Conservation (phyloP, 257 asterid genomes). For the Nicotiana noctiflora region DNA sequence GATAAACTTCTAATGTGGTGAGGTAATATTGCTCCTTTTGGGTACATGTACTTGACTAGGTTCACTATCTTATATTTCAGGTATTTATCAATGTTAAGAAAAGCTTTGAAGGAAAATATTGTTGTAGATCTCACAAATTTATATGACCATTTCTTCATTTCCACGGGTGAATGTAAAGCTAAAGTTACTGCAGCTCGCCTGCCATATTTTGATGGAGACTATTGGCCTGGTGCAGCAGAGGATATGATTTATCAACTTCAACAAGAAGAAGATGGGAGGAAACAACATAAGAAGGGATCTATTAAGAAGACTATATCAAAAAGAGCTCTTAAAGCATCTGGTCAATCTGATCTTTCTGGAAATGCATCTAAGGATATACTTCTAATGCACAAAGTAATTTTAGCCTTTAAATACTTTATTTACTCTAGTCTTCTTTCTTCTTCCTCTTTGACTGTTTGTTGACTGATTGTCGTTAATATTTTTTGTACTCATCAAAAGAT, state of each 20-base stretch:
- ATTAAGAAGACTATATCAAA: constrained; percentile 73
- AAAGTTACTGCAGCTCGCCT: constrained; percentile 91
- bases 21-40: background rate
- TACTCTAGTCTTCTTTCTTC: constrained; percentile 82
- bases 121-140: constrained; percentile 88
- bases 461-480: constrained; percentile 1
- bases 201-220: constrained; percentile 98
- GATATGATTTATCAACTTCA: constrained; percentile 81
- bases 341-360: constrained; percentile 94
- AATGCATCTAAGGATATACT: constrained; percentile 87
- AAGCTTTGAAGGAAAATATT: constrained; percentile 73
- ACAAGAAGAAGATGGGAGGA: constrained; percentile 93
- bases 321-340: constrained; percentile 92
- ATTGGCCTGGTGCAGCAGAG: constrained; percentile 99
- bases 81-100: constrained; percentile 87
- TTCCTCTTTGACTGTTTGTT: constrained; percentile 54
- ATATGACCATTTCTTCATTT: constrained; percentile 75
- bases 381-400: constrained; percentile 81
- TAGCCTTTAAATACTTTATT: background rate
- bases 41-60: constrained; percentile 8
- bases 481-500: background rate
- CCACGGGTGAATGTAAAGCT: constrained; percentile 82
- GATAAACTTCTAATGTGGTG: constrained; percentile 7
- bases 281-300: constrained; percentile 64
- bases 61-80: constrained; percentile 33